These are phyloP conservation scores for Dactylonectria macrodidyma DNA, from an alignment of 2,329 filamentous ascomycete species.

Conservation along the genomic window DNA sequence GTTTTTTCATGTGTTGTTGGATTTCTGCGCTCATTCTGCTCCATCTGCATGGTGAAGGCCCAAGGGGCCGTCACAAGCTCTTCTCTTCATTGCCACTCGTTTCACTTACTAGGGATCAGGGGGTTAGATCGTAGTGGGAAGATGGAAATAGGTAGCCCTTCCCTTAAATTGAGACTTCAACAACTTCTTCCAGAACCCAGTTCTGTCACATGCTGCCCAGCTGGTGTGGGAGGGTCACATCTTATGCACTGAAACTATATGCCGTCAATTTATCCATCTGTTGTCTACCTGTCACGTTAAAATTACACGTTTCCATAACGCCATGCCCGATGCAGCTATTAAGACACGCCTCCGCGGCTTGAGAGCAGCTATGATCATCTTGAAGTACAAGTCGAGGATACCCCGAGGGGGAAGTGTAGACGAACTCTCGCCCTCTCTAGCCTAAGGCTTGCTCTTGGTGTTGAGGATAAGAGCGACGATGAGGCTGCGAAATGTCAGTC, in stretches of 20 bases:
- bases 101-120: slow-evolving; percentile 31
- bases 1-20: slow-evolving; percentile 31
- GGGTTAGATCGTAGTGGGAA: slow-evolving; percentile 24
- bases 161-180: slow-evolving; percentile 34
- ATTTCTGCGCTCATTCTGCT: slow-evolving; percentile 25
- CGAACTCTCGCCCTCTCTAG: slow-evolving; percentile 11
- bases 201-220: slow-evolving; percentile 23
- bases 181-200: slow-evolving; percentile 9
- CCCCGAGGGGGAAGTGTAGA: slow-evolving; percentile 14
- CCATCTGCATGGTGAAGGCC: slow-evolving; percentile 29
- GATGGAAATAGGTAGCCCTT: slow-evolving; percentile 37
- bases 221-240: slow-evolving; percentile 28
- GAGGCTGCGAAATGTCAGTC: slow-evolving; percentile 67
- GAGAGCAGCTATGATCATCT: slow-evolving; percentile 32
- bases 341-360: slow-evolving; percentile 48
- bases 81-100: slow-evolving; percentile 39
- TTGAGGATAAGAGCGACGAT: slow-evolving; percentile 96
- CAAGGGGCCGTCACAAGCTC: slow-evolving; percentile 22
- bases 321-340: slow-evolving; percentile 57
- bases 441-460: slow-evolving; percentile 81
- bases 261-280: slow-evolving; percentile 42
- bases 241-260: slow-evolving; percentile 37
- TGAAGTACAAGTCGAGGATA: slow-evolving; percentile 34
- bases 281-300: slow-evolving; percentile 50
- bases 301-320: slow-evolving; percentile 57